A percentile compares a stretch with the other conserved stretches of the same genome.
Evolutionary conservation across 1,139 yeast genomes (phyloP).

Genomic region (Hemisphaericaspora subhashii): DNA sequence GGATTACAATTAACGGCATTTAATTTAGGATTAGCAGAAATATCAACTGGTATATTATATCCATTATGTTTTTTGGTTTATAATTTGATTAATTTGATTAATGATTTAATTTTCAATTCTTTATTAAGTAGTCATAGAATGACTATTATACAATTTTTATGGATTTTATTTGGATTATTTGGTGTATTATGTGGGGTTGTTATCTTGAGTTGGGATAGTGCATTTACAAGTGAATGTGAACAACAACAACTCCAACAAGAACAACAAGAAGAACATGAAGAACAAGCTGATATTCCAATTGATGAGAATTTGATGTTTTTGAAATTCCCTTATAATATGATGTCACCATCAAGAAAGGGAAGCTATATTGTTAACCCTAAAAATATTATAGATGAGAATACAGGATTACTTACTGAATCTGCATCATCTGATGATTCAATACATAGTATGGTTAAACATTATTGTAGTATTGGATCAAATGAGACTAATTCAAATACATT

Average conservation of each 20-base stretch:
- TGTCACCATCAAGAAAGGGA: no score
- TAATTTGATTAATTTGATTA: constrained; percentile 70
- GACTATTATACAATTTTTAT: constrained; percentile 30
- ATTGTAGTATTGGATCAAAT: constrained; percentile 3
- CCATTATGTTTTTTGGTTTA: constrained; percentile 86
- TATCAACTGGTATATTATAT: constrained; percentile 77
- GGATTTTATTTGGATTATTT: constrained; percentile 40
- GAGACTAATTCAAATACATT: constrained; percentile 3
- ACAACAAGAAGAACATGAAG: neutral
- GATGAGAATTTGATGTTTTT: constrained; percentile 11
- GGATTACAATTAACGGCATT: constrained; percentile 71
- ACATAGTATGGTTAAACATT: constrained; percentile 2
- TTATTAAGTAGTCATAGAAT: constrained; percentile 30
- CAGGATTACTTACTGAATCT: constrained; percentile 7
- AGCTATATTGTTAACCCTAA: neutral
- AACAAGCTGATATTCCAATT: neutral
- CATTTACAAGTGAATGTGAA: constrained; percentile 23
- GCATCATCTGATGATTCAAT: constrained; percentile 5
- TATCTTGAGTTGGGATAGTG: constrained; percentile 46
- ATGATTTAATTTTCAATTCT: constrained; percentile 60
- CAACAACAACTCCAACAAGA: constrained; percentile 2
- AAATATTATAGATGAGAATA: constrained; percentile 4
- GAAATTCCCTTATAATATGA: constrained; percentile 11
- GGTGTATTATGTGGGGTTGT: constrained; percentile 45
- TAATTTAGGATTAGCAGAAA: constrained; percentile 69